Percentiles rank a stretch among this genome's conserved stretches.
These are phyloP conservation scores for Funneliformis mosseae DNA, from an alignment of 192 early-diverging fungal genomes.

Conservation along the genomic window DNA sequence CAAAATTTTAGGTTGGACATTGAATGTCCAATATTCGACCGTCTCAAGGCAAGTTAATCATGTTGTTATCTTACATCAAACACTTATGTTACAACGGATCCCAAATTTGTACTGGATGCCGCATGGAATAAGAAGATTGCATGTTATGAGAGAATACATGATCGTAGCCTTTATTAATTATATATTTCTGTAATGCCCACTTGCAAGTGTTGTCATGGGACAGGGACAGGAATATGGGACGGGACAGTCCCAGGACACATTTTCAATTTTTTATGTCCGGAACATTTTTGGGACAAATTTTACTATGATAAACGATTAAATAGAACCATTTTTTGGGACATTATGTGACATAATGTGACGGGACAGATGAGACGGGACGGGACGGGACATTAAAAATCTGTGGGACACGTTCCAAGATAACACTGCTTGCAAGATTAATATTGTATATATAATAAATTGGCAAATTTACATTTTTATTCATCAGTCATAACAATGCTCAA, in stretches of 20 bases:
- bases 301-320: no score
- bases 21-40: conserved; percentile 8
- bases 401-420: no score
- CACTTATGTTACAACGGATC: background rate
- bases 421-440: no score
- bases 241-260: no score
- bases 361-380: no score
- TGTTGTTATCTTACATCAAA: background rate
- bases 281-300: no score
- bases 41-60: background rate
- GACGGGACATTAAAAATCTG: no score
- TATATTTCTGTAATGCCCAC: background rate
- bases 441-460: background rate
- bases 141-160: background rate
- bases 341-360: no score
- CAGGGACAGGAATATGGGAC: no score
- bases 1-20: background rate
- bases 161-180: background rate
- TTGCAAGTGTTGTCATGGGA: no score
- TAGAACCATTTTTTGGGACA: no score
- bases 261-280: no score
- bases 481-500: background rate
- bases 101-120: conserved; percentile 13
- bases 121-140: background rate
- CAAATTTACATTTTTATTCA: background rate